Base-by-base conservation (phyloP, 345 rosid genomes). In the Boechera stricta region DNA sequence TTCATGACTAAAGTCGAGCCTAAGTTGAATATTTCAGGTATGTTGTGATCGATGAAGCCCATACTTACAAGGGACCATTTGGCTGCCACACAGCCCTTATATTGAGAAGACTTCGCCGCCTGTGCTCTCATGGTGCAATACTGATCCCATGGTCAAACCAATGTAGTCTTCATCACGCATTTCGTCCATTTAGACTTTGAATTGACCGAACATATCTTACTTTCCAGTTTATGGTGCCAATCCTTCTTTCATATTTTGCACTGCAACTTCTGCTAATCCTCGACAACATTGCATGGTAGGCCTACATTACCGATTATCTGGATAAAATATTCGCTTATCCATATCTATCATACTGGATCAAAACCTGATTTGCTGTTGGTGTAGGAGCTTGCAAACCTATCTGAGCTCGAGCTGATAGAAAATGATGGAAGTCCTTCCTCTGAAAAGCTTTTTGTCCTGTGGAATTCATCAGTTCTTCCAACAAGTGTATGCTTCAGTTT, bases 261-360 rank as follows among this genome's bases (percentile, higher is more conserved):
- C 98, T 64, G 98, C 98, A 77, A 94, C 98, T 77, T 94, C 95
- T 73, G 97, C 97, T 69, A 94, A 94, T 75, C 98, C 98, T 74
- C 81, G 77, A 69, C 93, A 94, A 74, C 97, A 92, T 82, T 94
- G 98, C 79, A 92, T 89, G 98, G 98, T 94, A 82, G 77, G 87
- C 64, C 62, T 60, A 35, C 42, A 41, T 69, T 63, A 76, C 48
- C 71, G 54, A 60, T 70, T 29, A 52, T 57, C 21, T 77, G 55
- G 38, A 64, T 72, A 36, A 45, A 36, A 29, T 47, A 39, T 64
- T 32, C 2, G n/a, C 33, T 51, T 58, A 52, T 78, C 11, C 29
- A 35, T 44, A 45, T 18, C 47, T 44, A 31, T 57, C 52, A 45
- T 16, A 26, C 13, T 10, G n/a, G 61, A 35, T 56, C 51, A 38